Evolutionary conservation across 75 land plant species (phyloP), one percentile per base, ranked within the genome.

Genomic region (Selaginella tamariscina): DNA sequence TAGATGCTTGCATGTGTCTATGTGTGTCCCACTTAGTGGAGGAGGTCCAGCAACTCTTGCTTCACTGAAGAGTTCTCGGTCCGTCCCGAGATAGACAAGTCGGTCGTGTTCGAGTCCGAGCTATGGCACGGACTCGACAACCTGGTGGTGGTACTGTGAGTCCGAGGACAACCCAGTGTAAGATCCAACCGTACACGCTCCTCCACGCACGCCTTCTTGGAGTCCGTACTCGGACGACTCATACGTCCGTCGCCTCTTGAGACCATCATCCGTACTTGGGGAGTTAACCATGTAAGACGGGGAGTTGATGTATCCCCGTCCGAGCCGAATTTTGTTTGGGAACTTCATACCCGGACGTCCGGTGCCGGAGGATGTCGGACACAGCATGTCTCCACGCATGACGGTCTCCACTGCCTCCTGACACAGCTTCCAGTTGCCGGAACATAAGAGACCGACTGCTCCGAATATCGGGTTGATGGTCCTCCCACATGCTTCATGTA

Each of bases 331-430:
- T 39, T 39, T 39, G 49, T 39, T 39, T 15, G 11, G 49, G 49
- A 5, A 15, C 49, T 15, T 5, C 5, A 39, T 5, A 15, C 49
- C 11, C 49, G 49, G 49, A 5, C 49, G 5, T 39, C 49, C 49
- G 49, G 49, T 39, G 49, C 49, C 49, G 15, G 27, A 26, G 28
- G 26, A 18, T 20, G 31, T 31, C 0, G 73, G 71, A n/a, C 59
- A 29, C 30, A 65, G 70, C 0, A 56, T 31, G 2, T 26, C 71
- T 1, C 74, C 73, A 8, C 49, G 27, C 23, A 72, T 55, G 30
- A 72, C 56, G 15, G 57, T n/a, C 0, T 72, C 72, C 28, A 72
- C 74, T 2, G 74, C 74, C 1, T 26, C 56, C 32, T 72, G 72
- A 18, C 74, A 72, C 0, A 29, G 26, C 31, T 20, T 23, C 74